These are phyloP conservation scores for Magnaporthiopsis incrustans DNA, from an alignment of 2,329 filamentous ascomycete genomes.

Conservation along the genomic window DNA sequence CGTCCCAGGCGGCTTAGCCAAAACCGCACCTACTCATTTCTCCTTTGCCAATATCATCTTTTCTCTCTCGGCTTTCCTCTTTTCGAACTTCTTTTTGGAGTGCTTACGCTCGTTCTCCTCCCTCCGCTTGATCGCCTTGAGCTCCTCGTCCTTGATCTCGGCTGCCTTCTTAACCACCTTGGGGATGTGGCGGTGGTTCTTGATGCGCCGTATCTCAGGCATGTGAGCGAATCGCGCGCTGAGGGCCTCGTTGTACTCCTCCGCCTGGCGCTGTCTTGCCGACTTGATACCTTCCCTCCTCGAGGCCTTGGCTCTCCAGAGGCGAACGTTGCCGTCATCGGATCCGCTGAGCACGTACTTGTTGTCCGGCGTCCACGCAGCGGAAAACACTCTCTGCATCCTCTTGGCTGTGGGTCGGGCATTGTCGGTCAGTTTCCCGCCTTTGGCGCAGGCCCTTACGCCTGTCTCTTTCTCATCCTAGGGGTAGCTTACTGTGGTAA, in stretches of 20 bases:
- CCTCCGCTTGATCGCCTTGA: slow-evolving; percentile 77
- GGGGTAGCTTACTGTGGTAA: slow-evolving; percentile 57
- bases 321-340: slow-evolving; percentile 78
- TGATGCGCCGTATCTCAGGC: slow-evolving; percentile 90
- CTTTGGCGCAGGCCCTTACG: background rate
- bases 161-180: slow-evolving; percentile 91
- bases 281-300: slow-evolving; percentile 79
- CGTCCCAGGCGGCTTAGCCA: background rate
- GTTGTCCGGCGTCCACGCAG: slow-evolving; percentile 61
- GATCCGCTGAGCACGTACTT: slow-evolving; percentile 86
- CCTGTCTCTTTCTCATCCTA: background rate
- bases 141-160: slow-evolving; percentile 87
- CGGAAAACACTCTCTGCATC: slow-evolving; percentile 76
- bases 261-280: slow-evolving; percentile 70
- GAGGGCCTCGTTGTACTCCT: slow-evolving; percentile 80
- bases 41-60: slow-evolving; percentile 76
- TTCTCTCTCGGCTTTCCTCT: slow-evolving; percentile 58
- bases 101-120: slow-evolving; percentile 95
- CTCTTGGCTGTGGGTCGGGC: slow-evolving; percentile 61
- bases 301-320: slow-evolving; percentile 86
- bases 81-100: slow-evolving; percentile 66
- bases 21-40: slow-evolving; percentile 29
- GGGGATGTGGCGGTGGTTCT: slow-evolving; percentile 82
- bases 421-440: slow-evolving; percentile 65
- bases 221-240: slow-evolving; percentile 84